Conservation (phyloP, 805 yeast genomes). For the Wickerhamiella dianesei region DNA sequence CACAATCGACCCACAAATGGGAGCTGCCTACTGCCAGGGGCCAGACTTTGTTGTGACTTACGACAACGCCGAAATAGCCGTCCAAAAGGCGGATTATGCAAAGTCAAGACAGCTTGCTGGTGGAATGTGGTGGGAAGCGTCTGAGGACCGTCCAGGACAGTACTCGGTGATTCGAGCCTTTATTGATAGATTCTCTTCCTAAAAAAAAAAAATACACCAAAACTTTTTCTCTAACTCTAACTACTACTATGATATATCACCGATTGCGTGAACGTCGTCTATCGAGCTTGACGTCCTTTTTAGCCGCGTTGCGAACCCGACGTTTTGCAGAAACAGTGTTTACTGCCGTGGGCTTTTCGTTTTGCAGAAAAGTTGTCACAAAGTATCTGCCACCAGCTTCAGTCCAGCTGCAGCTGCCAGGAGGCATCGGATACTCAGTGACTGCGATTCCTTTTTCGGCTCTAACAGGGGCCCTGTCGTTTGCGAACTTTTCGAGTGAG, state of each 20-base stretch:
- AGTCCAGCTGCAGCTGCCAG: background rate
- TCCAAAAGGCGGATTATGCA: constrained; percentile 48
- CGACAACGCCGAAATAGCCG: constrained; percentile 46
- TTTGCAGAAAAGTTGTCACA: background rate
- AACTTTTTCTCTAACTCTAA: too few species aligned
- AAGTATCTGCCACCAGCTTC: background rate
- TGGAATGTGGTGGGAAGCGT: constrained; percentile 91
- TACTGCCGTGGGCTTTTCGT: background rate
- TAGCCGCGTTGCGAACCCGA: too few species aligned
- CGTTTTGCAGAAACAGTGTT: background rate
- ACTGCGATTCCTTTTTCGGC: background rate
- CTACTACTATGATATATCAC: too few species aligned
- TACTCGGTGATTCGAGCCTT: constrained; percentile 17
- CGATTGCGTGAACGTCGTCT: too few species aligned
- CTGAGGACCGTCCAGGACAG: constrained; percentile 42
- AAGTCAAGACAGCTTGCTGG: constrained; percentile 46
- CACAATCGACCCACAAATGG: constrained; percentile 36
- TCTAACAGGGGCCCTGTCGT: background rate
- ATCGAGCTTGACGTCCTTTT: too few species aligned
- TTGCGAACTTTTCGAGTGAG: background rate
- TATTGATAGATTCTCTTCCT: background rate
- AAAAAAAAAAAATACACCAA: background rate
- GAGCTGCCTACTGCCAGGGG: constrained; percentile 40
- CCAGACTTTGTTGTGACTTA: constrained; percentile 38
- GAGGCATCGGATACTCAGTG: background rate